Percentiles rank a stretch among this genome's conserved stretches.
phyloP scores from a whole-genome alignment of 257 asterid species.

The Phtheirospermum japonicum region DNA sequence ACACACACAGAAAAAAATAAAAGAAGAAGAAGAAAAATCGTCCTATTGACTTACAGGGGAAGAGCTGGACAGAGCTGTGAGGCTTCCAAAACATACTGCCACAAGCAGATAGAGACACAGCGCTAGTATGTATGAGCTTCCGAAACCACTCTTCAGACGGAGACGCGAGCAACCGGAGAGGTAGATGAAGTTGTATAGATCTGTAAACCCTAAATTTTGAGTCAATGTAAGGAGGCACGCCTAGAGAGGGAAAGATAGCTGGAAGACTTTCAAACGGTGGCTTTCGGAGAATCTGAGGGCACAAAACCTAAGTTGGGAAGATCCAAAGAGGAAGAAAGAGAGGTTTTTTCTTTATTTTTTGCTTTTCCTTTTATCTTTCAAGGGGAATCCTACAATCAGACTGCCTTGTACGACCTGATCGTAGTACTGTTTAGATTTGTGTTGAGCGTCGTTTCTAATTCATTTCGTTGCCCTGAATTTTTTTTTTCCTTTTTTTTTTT shows the following conservation, averaged over 20 bases:
- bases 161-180: constrained; percentile 22
- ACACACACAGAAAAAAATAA: background rate
- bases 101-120: constrained; percentile 14
- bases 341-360: too few species aligned
- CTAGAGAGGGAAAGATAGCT: constrained; percentile 16
- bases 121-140: constrained; percentile 19
- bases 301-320: constrained; percentile 37
- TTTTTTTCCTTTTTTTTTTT: too few species aligned
- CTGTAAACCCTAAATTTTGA: constrained; percentile 49
- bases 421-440: too few species aligned
- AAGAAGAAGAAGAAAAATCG: too few species aligned
- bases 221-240: constrained; percentile 15
- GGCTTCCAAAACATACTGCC: constrained; percentile 92
- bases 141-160: background rate
- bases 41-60: constrained; percentile 73
- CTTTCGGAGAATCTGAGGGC: constrained; percentile 29
- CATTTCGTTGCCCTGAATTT: too few species aligned
- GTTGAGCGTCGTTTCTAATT: too few species aligned
- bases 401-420: too few species aligned
- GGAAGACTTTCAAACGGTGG: constrained; percentile 29
- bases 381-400: too few species aligned
- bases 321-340: constrained; percentile 31
- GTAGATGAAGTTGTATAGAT: constrained; percentile 38
- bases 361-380: too few species aligned
- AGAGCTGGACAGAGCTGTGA: constrained; percentile 73